phyloP scores from a whole-genome alignment of 225 moss, liverwort and hornwort genomes.

The Pseudoscleropodium purum region DNA sequence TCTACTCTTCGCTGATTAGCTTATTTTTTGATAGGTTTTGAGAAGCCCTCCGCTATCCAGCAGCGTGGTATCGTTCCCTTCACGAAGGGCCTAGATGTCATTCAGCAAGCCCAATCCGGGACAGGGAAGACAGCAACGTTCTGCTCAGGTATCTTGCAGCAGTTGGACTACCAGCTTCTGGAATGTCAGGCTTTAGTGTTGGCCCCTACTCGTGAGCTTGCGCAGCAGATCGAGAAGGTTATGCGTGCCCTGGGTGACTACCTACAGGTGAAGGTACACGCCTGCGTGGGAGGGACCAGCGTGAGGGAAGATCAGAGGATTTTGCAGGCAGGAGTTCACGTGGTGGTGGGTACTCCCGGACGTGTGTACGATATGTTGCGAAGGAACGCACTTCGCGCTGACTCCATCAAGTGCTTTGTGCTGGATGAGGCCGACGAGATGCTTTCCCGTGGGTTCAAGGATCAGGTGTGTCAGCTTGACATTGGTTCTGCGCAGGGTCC shows the following conservation, averaged over 20 bases:
- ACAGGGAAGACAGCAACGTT: constrained; percentile 68
- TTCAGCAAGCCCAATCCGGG: constrained; percentile 64
- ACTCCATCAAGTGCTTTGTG: constrained; percentile 70
- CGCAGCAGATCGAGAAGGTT: constrained; percentile 70
- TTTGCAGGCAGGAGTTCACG: constrained; percentile 60
- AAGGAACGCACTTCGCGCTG: constrained; percentile 51
- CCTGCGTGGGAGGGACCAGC: constrained; percentile 74
- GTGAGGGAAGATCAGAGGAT: constrained; percentile 63
- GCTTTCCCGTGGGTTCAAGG: constrained; percentile 71
- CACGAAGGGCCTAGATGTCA: constrained; percentile 61
- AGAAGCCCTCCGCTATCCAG: constrained; percentile 70
- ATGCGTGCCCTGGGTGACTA: constrained; percentile 70
- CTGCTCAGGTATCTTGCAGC: constrained; percentile 58
- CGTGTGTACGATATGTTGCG: constrained; percentile 71
- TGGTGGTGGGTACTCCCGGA: constrained; percentile 66
- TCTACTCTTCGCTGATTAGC: neutral
- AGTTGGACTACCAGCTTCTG: constrained; percentile 49
- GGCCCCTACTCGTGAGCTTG: constrained; percentile 66
- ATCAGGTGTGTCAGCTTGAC: constrained; percentile 34
- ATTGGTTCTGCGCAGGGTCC: neutral
- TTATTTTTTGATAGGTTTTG: constrained; percentile 29
- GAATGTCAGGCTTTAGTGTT: constrained; percentile 65
- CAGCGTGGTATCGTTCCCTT: constrained; percentile 69
- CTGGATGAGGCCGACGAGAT: constrained; percentile 72
- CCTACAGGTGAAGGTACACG: constrained; percentile 59